These are phyloP conservation scores for Aegilops tauschii DNA, from an alignment of 176 grass and related monocot species.

Conservation along the genomic window DNA sequence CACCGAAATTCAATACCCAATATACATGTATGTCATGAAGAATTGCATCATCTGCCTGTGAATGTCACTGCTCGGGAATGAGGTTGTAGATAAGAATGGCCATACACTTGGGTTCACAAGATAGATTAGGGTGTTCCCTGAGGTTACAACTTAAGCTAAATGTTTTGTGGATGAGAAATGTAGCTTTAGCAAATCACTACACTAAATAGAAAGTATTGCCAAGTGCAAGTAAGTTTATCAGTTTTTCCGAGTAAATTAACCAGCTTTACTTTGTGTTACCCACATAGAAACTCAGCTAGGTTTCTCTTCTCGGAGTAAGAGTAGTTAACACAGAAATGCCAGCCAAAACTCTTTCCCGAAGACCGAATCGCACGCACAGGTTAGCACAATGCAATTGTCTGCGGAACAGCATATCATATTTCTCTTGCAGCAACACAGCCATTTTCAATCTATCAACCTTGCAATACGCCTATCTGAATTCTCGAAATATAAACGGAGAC, in stretches of 20 bases:
- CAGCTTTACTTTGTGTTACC: background rate
- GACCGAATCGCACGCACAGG: background rate
- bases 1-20: background rate
- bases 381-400: background rate
- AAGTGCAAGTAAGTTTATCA: background rate
- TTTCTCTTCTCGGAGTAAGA: background rate
- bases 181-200: background rate
- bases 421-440: background rate
- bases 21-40: no score
- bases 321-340: background rate
- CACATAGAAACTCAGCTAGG: background rate
- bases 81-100: background rate
- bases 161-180: background rate
- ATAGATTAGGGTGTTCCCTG: background rate
- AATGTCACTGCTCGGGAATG: background rate
- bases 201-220: background rate
- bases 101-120: background rate
- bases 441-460: constrained; percentile 8
- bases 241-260: background rate
- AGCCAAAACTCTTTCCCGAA: background rate
- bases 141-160: background rate
- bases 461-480: background rate
- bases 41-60: no score
- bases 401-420: background rate
- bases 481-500: background rate